phyloP scores from a whole-genome alignment of 2,329 filamentous ascomycete genomes.

The Penicillium nordicum region DNA sequence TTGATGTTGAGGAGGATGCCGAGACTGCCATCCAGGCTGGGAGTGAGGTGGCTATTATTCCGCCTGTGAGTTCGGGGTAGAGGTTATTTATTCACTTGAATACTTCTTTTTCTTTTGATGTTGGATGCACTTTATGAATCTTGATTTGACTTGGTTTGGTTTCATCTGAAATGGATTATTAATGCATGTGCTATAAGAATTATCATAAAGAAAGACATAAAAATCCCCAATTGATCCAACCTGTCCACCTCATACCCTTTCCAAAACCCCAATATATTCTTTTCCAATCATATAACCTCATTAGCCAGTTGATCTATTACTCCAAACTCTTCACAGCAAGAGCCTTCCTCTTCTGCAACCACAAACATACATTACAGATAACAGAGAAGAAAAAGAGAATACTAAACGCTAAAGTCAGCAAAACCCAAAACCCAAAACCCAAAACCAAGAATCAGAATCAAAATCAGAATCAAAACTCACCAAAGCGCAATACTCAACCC shows the following conservation, averaged over 20 bases:
- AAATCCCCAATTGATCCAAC: not conserved
- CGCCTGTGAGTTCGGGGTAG: conserved; percentile 48
- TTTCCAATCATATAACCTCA: not conserved
- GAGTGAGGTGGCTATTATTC: conserved; percentile 47
- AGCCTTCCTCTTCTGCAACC: conserved; percentile 58
- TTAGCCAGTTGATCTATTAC: not conserved
- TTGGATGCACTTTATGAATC: not conserved
- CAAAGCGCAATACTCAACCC: conserved; percentile 76
- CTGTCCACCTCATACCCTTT: not conserved
- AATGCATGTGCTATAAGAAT: not conserved
- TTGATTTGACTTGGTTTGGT: conserved; percentile 7
- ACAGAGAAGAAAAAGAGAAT: conserved; percentile 65
- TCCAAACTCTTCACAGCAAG: conserved; percentile 20
- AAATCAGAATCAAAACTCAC: conserved; percentile 41
- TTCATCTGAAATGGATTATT: conserved; percentile 4
- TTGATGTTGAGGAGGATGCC: conserved; percentile 34
- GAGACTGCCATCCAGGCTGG: conserved; percentile 34
- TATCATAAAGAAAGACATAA: not conserved
- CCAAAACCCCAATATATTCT: not conserved
- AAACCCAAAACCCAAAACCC: not conserved
- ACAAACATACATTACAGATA: conserved; percentile 58
- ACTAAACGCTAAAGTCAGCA: conserved; percentile 32
- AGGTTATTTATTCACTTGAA: not conserved
- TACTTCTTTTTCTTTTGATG: not conserved
- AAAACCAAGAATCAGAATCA: not conserved